Base-by-base conservation (phyloP, 352 stramenopile genomes). In the Phytophthora citricola region DNA sequence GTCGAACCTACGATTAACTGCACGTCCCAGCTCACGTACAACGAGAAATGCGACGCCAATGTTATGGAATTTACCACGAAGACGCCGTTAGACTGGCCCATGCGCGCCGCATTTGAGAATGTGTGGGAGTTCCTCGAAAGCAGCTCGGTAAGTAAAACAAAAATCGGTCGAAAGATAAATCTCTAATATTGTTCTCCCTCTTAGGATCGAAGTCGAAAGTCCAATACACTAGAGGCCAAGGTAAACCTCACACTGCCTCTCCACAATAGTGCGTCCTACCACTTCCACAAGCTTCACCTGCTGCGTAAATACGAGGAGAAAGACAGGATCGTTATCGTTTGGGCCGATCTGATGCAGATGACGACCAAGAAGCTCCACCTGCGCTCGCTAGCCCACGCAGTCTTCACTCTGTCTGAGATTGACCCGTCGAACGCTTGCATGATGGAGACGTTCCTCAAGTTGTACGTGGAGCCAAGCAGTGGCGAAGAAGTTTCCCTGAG, bases 51-150 rank as follows among this genome's bases (percentile, higher is more conserved):
- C 17, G 11, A 58, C 39, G 5, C 46, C 24, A 65, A 69, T 5
- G 15, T 34, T 22, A 57, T 71, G 47, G 39, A 71, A 9, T 69
- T 71, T 11, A 15, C 20, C 4, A 71, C 61, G 1, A 45, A 54
- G n/a, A 75, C 66, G 1, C 38, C 66, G 0, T 10, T 75, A 34
- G 4, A 52, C 2, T 75, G 61, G 43, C 38, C 61, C 14, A 40
- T 75, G 36, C 34, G 43, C 17, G 29, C 54, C 7, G 56, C 44
- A 4, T 60, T 58, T 14, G 38, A 41, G 0, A 24, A 63, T 17
- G 27, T 71, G 2, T 75, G 61, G 17, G 66, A 29, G 3, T 66
- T 48, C 41, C 66, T 69, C 11, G 54, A 71, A 20, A 67, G 39
- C 48, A 63, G 24, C 24, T 74, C 45, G 32, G 60, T 69, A 63